Evolutionary conservation across 257 asterid species (phyloP).

Genomic region (Solanum peruvianum): DNA sequence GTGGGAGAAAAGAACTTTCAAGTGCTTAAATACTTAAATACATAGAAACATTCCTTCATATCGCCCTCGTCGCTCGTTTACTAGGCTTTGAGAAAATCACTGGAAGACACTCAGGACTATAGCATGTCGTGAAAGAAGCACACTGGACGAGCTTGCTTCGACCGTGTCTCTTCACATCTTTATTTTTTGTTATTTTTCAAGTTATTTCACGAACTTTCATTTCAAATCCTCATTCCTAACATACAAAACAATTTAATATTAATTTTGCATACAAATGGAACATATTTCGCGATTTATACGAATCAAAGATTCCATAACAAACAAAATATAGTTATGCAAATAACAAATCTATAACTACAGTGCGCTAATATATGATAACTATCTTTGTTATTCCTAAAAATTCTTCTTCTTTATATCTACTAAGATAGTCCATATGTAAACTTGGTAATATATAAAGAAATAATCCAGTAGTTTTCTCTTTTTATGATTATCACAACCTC

Average conservation of each 20-base stretch:
- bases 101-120: neutral
- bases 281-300: neutral
- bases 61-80: fast-evolving
- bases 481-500: neutral
- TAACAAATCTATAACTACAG: no score
- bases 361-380: no score
- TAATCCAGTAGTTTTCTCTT: neutral
- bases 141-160: no score
- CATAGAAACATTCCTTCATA: neutral
- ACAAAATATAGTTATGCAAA: no score
- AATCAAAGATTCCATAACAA: neutral
- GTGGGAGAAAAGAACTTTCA: no score
- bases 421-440: neutral
- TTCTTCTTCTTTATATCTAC: neutral
- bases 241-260: no score
- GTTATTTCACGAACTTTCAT: no score
- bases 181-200: no score
- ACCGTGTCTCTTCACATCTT: neutral
- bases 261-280: neutral
- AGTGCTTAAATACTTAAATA: no score
- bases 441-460: neutral
- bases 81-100: neutral
- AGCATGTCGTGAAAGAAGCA: neutral
- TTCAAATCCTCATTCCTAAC: neutral
- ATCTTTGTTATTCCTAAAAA: no score